Base-by-base conservation (phyloP, 495 filamentous ascomycete genomes). In the Neurospora sp. region DNA sequence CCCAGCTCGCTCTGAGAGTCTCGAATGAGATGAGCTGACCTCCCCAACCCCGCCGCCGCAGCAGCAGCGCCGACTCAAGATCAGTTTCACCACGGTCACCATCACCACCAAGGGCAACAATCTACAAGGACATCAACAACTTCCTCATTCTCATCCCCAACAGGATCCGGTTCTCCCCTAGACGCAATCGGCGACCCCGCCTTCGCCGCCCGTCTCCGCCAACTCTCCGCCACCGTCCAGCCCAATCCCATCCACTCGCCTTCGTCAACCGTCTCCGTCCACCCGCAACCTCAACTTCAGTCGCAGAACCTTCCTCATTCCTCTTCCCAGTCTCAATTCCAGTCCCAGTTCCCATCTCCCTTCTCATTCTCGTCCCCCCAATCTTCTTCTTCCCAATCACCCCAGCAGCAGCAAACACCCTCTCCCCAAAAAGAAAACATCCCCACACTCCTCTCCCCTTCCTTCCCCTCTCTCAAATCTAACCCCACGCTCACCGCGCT, bases 191-290 rank as follows among this genome's bases (percentile, higher is more conserved):
- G 54, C 54, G 54, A 75, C 74, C 38, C 80, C 4, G 78, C 75
- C 24, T 86, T 83, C 71, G 80, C 84, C 0, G 73, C 78, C 24
- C 84, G 85, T 5, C 77, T 86, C 4, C 79, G 78, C 37, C 76
- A 83, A 62, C 85, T 86, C 82, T 66, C 54, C 5, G 85, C 84
- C 70, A 77, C 85, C 24, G 85, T 78, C 2, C 82, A 84, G n/a
- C 85, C 85, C 8, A 84, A 83, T 54, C 85, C 85, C 6, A 86
- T 81, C 19, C 79, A 79, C 24, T 86, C 85, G 11, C 78, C 82
- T 9, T 85, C 85, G 0, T 86, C 84, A 2, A 86, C 80, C n/a
- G 83, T 81, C 4, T 73, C 54, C 15, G 31, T 66, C 2, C 54
- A 66, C 9, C 54, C 54, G 2, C 54, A 66, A 15, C 54, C 54